Evolutionary conservation across 352 stramenopile species (phyloP).

Genomic region (Chrysophaeum taylorii): DNA sequence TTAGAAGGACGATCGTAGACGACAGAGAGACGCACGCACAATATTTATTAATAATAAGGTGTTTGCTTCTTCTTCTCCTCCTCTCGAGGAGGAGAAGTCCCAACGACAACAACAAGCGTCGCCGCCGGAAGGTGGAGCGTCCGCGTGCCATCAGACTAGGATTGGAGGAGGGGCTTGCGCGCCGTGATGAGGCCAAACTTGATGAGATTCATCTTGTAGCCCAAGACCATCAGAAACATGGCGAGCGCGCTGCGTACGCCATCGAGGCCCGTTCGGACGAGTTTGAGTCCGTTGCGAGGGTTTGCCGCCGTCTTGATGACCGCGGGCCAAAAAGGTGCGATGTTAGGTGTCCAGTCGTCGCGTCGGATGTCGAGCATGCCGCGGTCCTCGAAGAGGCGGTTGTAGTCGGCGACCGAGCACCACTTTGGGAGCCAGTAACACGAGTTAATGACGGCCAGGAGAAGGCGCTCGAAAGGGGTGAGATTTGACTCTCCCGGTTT

Average conservation of each 20-base stretch:
- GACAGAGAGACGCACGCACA: no score
- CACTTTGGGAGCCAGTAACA: conserved; percentile 68
- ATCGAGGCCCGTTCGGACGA: conserved; percentile 44
- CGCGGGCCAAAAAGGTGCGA: conserved; percentile 73
- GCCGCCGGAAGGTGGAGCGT: no score
- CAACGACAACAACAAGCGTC: no score
- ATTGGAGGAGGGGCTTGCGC: conserved; percentile 35
- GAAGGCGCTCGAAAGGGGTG: conserved; percentile 4
- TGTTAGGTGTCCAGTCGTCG: conserved; percentile 67
- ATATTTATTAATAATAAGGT: no score
- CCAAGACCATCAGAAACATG: conserved; percentile 55
- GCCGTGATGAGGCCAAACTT: conserved; percentile 62
- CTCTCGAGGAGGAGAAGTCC: no score
- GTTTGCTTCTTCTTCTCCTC: no score
- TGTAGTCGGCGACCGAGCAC: conserved; percentile 61
- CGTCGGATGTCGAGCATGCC: conserved; percentile 46
- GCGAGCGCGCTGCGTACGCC: conserved; percentile 52
- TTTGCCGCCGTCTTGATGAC: conserved; percentile 47
- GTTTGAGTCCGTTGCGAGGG: background rate
- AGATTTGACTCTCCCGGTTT: conserved; percentile 41
- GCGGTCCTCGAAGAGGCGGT: conserved; percentile 47
- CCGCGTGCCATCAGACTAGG: no score
- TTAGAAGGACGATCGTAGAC: no score
- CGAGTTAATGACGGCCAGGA: conserved; percentile 62
- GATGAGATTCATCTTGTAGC: conserved; percentile 50